These are phyloP conservation scores for Phytophthora pseudosyringae DNA, from an alignment of 352 stramenopile genomes.

Conservation along the genomic window DNA sequence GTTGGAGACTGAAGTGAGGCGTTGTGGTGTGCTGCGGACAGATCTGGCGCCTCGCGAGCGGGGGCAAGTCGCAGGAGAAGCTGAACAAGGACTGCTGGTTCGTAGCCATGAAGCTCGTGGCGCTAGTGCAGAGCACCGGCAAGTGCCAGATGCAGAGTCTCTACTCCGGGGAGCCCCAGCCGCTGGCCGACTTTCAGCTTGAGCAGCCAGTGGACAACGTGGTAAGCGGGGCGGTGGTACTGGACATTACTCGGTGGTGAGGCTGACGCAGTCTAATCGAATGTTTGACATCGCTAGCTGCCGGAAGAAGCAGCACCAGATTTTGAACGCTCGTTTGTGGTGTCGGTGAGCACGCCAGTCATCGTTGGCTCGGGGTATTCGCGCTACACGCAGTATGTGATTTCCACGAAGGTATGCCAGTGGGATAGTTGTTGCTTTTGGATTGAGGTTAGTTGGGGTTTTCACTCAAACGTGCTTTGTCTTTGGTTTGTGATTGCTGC, in stretches of 20 bases:
- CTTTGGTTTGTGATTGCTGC: background rate
- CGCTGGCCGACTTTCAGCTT: slow-evolving; percentile 83
- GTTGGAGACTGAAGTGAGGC: slow-evolving; percentile 4
- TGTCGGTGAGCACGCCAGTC: slow-evolving; percentile 80
- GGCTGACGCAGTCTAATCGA: slow-evolving; percentile 1
- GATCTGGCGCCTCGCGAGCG: slow-evolving; percentile 89
- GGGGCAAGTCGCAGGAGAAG: slow-evolving; percentile 88
- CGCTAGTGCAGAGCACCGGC: slow-evolving; percentile 82
- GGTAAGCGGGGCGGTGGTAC: slow-evolving; percentile 30
- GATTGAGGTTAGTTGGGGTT: background rate
- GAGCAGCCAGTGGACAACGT: slow-evolving; percentile 83
- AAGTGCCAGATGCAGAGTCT: slow-evolving; percentile 87
- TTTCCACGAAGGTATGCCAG: slow-evolving; percentile 78
- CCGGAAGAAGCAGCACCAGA: slow-evolving; percentile 50
- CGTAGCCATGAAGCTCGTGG: slow-evolving; percentile 91
- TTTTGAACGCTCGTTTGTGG: slow-evolving; percentile 69
- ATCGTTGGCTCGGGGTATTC: slow-evolving; percentile 83
- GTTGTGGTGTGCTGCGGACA: slow-evolving; percentile 21
- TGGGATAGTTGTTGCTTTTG: background rate
- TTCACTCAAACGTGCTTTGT: background rate
- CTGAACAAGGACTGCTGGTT: slow-evolving; percentile 92
- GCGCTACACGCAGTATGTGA: slow-evolving; percentile 90
- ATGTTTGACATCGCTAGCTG: slow-evolving; percentile 43
- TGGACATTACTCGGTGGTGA: background rate
- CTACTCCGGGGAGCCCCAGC: slow-evolving; percentile 73